Base-by-base conservation (phyloP, 176 grass and related monocot species). In the Elaeis guineensis region DNA sequence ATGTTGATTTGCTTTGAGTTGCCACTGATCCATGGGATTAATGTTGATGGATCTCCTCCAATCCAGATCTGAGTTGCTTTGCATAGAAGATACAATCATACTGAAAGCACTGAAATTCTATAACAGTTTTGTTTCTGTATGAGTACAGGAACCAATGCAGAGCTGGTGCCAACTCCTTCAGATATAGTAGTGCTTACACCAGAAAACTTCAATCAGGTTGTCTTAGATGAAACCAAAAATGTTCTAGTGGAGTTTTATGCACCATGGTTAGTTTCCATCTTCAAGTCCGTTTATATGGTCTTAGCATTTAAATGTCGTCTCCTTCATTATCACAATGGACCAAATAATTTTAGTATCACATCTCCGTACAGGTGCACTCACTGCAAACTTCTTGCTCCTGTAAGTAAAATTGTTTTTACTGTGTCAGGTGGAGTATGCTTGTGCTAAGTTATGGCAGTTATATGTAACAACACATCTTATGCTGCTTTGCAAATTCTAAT, bases 161-260 rank as follows among this genome's bases (percentile, higher is more conserved):
- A 98, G 85, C 57, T 92, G 54, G 93, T 81, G 51, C 72, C 79
- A 63, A 50, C 60, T 51, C 87, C 87, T 65, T 98, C 93, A 44
- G 85, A 67, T 74, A 87, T 98, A 0, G 87, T 86, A 57, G 76
- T 98, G 51, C 54, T 92, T 60, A 83, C 81, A 23, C 16, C 71
- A 58, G 87, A 98, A 30, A 89, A 51, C 57, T 98, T 92, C 22
- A 66, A 98, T 52, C 78, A 83, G 4, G 52, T 89, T 76, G 93
- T 92, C 21, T 87, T 98, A 78, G 93, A 98, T 76, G 78, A 81
- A 75, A 85, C 84, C 23, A 98, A 92, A 78, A 84, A 98, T 86
- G 93, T 98, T 7, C 93, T 98, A 76, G 93, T 98, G 57, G 93
- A 98, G 73, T 98, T 98, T 61, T 98, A 98, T 82, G 93, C 93